Evolutionary conservation across 495 filamentous ascomycete genomes (phyloP).

Genomic region (Diplogelasinospora grovesii): DNA sequence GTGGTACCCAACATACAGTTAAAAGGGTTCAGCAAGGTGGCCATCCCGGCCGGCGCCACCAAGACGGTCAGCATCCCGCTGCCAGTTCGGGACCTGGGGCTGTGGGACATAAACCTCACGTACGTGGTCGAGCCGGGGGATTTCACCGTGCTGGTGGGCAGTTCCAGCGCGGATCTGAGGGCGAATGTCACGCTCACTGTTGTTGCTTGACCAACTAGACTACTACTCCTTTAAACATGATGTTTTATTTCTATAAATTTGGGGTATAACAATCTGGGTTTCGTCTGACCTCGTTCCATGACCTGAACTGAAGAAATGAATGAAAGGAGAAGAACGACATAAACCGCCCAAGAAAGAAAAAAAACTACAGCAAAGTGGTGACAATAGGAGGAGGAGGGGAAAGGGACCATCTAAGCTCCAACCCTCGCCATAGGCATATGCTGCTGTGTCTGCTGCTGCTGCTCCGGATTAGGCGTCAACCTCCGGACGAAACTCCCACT

Average conservation of each 20-base stretch:
- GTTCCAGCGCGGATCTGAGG: constrained; percentile 49
- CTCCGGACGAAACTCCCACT: constrained; percentile 30
- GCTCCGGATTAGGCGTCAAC: constrained; percentile 37
- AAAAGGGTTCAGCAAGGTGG: constrained; percentile 64
- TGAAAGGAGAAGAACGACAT: too few species aligned
- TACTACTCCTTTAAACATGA: too few species aligned
- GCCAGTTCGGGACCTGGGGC: constrained; percentile 44
- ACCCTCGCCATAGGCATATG: too few species aligned
- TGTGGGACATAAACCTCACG: constrained; percentile 57
- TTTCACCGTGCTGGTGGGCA: constrained; percentile 54
- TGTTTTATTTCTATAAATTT: too few species aligned
- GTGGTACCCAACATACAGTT: constrained; percentile 59
- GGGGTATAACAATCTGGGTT: too few species aligned
- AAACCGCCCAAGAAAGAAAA: too few species aligned
- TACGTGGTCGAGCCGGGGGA: constrained; percentile 65
- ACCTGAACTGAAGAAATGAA: too few species aligned
- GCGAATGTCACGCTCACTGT: constrained; percentile 47
- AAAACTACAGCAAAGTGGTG: too few species aligned
- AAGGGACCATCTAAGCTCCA: too few species aligned
- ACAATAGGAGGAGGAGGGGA: too few species aligned
- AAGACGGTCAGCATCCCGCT: constrained; percentile 50
- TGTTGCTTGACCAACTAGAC: too few species aligned
- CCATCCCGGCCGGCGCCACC: constrained; percentile 52
- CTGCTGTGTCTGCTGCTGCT: constrained; percentile 13
- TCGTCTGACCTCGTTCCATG: too few species aligned